Evolutionary conservation across 2,329 filamentous ascomycete species (phyloP), one percentile per base, ranked within the genome.

Genomic region (Neonectria ditissima): DNA sequence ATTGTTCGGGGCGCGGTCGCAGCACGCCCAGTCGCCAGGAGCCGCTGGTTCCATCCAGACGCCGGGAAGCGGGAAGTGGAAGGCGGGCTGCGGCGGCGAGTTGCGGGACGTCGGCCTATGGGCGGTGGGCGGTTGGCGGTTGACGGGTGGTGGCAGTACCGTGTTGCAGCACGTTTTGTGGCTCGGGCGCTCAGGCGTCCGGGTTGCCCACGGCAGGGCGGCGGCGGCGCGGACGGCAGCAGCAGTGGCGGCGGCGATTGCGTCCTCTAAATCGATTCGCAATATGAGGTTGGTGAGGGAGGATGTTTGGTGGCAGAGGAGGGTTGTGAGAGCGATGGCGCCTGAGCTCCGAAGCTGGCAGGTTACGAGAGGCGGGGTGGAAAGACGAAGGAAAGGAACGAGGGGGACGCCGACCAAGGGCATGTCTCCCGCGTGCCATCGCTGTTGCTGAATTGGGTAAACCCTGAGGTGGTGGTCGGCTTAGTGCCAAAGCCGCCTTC

Each of bases 151-250:
- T 61, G 68, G 62, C 59, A 67, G 63, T 52, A 64, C 59, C 57
- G 65, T 64, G 57, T 53, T 13, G 56, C 32, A 41, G 37, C n/a
- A 41, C n/a, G 37, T 65, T 63, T 69, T 68, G 69, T 67, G 66
- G 70, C 70, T 70, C 69, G 70, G 70, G 62, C 65, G 69, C 70
- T 72, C 70, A 70, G 70, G 70, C 70, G 64, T 73, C 70, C 70
- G 70, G 69, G 65, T 71, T 71, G 69, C 69, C 69, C 69, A 64
- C 66, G 65, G 70, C 65, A 69, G 70, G 54, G 55, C 68, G 63
- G 68, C 66, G 67, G 67, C 68, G 70, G 54, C 67, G 56, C 59
- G 65, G 60, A 59, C 61, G 54, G 54, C 68, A 51, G 63, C 60
- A 63, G 43, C 60, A 54, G 55, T 43, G 55, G n/a, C 44, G 30